Conservation (phyloP, 2,329 filamentous ascomycete genomes). For the Arthrobotrys conoides region DNA sequence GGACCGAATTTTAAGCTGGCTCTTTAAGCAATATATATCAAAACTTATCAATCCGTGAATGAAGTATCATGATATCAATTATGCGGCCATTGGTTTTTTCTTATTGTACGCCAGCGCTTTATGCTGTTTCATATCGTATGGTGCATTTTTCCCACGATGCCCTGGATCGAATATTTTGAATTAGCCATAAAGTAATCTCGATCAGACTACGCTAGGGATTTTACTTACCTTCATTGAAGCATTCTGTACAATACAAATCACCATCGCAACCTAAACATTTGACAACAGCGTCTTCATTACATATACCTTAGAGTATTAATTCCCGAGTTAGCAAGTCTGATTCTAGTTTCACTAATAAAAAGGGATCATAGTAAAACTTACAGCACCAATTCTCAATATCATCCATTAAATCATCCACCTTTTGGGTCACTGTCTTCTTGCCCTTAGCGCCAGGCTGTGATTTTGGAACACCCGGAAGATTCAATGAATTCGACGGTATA, state of each 20-base stretch:
- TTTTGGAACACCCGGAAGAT: conserved; percentile 41
- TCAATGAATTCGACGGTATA: conserved; percentile 37
- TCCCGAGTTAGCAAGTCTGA: neutral
- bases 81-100: conserved; percentile 27
- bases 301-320: conserved; percentile 39
- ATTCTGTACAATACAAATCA: conserved; percentile 53
- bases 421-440: conserved; percentile 44
- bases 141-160: conserved; percentile 45
- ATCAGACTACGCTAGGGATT: neutral
- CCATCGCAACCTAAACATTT: conserved; percentile 56
- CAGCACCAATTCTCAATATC: conserved; percentile 60
- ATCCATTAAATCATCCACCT: conserved; percentile 55
- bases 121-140: conserved; percentile 50
- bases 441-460: conserved; percentile 32
- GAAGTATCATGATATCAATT: neutral
- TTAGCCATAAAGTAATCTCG: neutral
- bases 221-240: conserved; percentile 55
- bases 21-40: too few species aligned
- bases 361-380: conserved; percentile 11
- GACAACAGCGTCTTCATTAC: conserved; percentile 54
- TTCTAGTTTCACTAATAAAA: neutral
- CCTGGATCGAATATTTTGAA: conserved; percentile 13
- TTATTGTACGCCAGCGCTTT: conserved; percentile 51
- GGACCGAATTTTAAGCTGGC: too few species aligned
- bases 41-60: too few species aligned